Evolutionary conservation across 2,329 filamentous ascomycete species (phyloP).

Genomic region (Colletotrichum tropicale): DNA sequence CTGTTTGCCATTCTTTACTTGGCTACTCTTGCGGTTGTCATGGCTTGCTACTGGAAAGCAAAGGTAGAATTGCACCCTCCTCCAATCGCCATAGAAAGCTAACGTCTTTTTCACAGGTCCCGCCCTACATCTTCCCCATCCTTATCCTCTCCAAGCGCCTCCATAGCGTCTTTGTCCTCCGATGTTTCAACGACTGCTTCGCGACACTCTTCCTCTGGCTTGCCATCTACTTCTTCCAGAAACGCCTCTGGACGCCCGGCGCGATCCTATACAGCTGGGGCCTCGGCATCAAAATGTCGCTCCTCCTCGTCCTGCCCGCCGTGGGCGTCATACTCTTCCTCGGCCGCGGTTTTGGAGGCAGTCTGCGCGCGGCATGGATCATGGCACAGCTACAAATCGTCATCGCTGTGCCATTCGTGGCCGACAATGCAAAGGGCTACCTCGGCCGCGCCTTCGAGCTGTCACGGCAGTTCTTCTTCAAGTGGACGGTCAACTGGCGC

Average conservation of each 20-base stretch:
- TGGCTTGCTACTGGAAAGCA: constrained; percentile 80
- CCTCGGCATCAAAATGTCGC: constrained; percentile 93
- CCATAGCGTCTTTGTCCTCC: constrained; percentile 90
- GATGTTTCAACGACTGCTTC: constrained; percentile 96
- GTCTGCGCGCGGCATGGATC: constrained; percentile 71
- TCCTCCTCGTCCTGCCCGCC: constrained; percentile 82
- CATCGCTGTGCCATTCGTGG: constrained; percentile 70
- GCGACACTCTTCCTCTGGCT: constrained; percentile 83
- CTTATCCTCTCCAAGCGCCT: constrained; percentile 89
- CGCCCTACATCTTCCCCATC: constrained; percentile 86
- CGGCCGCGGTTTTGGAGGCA: constrained; percentile 68
- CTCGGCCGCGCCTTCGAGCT: constrained; percentile 87
- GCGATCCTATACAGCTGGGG: constrained; percentile 77
- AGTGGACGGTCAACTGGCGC: constrained; percentile 99
- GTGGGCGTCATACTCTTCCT: constrained; percentile 79
- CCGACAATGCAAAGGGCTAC: constrained; percentile 72
- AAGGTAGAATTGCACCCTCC: constrained; percentile 52
- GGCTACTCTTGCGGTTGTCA: constrained; percentile 73
- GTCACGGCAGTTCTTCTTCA: constrained; percentile 88
- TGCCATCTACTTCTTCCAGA: constrained; percentile 80
- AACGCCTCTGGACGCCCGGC: constrained; percentile 73
- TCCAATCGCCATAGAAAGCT: background rate
- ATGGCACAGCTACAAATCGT: constrained; percentile 80
- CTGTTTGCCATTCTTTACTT: constrained; percentile 85
- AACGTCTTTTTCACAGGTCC: constrained; percentile 56